Evolutionary conservation across 2,329 filamentous ascomycete genomes (phyloP).

Genomic region (Truncatella angustata): DNA sequence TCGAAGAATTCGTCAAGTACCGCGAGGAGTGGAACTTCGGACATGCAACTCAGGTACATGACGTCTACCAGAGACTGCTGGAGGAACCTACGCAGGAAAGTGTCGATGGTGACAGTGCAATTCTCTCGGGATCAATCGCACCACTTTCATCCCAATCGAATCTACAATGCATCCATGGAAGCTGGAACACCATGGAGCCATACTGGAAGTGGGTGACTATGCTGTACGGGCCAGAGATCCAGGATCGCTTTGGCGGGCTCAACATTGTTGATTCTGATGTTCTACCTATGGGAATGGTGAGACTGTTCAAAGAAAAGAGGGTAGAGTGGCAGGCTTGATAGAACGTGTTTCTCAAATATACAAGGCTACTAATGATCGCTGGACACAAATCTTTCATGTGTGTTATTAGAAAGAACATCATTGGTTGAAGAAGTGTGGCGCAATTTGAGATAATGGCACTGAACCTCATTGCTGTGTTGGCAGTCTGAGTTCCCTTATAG

Average conservation of each 20-base stretch:
- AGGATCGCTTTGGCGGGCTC: constrained; percentile 42
- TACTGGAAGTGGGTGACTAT: constrained; percentile 49
- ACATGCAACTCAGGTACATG: constrained; percentile 22
- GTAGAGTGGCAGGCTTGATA: constrained; percentile 39
- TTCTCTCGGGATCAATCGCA: constrained; percentile 21
- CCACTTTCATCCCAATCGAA: constrained; percentile 5
- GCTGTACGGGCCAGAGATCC: constrained; percentile 43
- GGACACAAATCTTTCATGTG: no score
- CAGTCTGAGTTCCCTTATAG: no score
- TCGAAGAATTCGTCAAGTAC: constrained; percentile 42
- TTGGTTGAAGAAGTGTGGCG: no score
- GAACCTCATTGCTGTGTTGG: no score
- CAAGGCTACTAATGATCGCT: no score
- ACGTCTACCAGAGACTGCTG: constrained; percentile 36
- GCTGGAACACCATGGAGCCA: constrained; percentile 32
- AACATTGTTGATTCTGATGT: constrained; percentile 42
- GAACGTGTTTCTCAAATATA: neutral
- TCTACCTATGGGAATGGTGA: constrained; percentile 47
- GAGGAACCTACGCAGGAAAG: constrained; percentile 25
- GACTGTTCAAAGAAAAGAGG: constrained; percentile 40
- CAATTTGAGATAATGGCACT: no score
- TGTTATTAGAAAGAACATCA: no score
- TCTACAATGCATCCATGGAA: constrained; percentile 13
- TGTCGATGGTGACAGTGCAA: constrained; percentile 23
- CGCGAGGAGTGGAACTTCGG: constrained; percentile 24